Conservation (phyloP, 2,329 filamentous ascomycete species). For the Colletotrichum sublineola region DNA sequence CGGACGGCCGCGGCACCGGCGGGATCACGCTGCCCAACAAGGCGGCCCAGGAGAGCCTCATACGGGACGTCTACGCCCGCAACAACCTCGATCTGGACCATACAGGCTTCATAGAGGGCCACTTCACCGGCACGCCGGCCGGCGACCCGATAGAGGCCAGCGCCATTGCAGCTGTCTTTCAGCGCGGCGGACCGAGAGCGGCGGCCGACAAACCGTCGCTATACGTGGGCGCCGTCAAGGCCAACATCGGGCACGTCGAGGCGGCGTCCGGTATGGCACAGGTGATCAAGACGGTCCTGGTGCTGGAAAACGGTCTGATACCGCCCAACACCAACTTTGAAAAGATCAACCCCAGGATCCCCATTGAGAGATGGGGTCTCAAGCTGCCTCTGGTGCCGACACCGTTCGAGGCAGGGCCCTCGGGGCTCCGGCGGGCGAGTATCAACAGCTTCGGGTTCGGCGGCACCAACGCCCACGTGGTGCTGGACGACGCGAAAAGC, state of each 20-base stretch:
- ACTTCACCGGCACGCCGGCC: constrained; percentile 68
- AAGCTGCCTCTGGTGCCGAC: constrained; percentile 57
- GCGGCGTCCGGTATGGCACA: neutral
- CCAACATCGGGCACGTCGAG: constrained; percentile 36
- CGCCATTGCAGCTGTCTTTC: constrained; percentile 60
- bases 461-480: constrained; percentile 1
- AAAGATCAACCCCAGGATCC: constrained; percentile 30
- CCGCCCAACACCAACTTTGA: constrained; percentile 4
- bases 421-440: constrained; percentile 62
- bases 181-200: constrained; percentile 43
- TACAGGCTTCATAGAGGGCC: constrained; percentile 56
- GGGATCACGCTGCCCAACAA: constrained; percentile 53
- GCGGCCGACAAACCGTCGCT: neutral
- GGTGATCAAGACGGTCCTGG: neutral
- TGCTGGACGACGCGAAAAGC: neutral
- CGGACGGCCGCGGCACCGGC: constrained; percentile 56
- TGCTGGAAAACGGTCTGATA: neutral
- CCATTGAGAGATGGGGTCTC: constrained; percentile 49
- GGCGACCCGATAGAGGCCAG: constrained; percentile 68
- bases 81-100: constrained; percentile 45
- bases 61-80: constrained; percentile 52
- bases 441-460: constrained; percentile 54
- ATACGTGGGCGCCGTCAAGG: constrained; percentile 50
- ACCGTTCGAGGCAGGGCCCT: constrained; percentile 40
- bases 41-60: constrained; percentile 51